These are phyloP conservation scores for Astraeus odoratus DNA, from an alignment of 768 basidiomycete species.

Conservation along the genomic window DNA sequence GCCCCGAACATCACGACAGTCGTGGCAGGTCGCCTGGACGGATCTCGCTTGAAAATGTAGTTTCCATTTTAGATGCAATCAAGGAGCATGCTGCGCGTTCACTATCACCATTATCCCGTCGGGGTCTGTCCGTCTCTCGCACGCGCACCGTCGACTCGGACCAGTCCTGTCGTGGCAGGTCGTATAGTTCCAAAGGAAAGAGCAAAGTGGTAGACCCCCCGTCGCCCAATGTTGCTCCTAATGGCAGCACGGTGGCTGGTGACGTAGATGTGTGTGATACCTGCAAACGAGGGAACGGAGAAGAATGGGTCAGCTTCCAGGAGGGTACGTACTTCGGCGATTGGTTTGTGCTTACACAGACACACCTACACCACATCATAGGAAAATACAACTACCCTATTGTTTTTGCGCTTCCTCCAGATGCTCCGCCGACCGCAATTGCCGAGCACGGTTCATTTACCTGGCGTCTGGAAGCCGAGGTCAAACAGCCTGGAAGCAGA, in stretches of 20 bases:
- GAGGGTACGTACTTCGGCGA: conserved; percentile 74
- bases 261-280: background rate
- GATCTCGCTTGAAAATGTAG: conserved; percentile 48
- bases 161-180: too few species aligned
- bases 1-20: conserved; percentile 12
- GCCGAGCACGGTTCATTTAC: conserved; percentile 69
- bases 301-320: conserved; percentile 82
- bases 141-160: background rate
- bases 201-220: conserved; percentile 5
- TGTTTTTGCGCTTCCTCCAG: conserved; percentile 77
- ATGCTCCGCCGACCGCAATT: conserved; percentile 69
- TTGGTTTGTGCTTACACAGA: too few species aligned
- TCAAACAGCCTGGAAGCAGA: conserved; percentile 68
- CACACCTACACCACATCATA: conserved; percentile 42
- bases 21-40: conserved; percentile 37
- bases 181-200: background rate
- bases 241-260: conserved; percentile 18
- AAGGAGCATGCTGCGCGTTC: conserved; percentile 39
- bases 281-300: conserved; percentile 29
- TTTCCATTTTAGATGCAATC: conserved; percentile 41
- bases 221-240: conserved; percentile 25
- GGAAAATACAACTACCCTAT: conserved; percentile 94
- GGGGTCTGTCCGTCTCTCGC: background rate
- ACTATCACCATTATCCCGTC: conserved; percentile 28
- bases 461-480: conserved; percentile 78